These are phyloP conservation scores for Periconia digitata DNA, from an alignment of 2,329 filamentous ascomycete genomes.

Conservation along the genomic window DNA sequence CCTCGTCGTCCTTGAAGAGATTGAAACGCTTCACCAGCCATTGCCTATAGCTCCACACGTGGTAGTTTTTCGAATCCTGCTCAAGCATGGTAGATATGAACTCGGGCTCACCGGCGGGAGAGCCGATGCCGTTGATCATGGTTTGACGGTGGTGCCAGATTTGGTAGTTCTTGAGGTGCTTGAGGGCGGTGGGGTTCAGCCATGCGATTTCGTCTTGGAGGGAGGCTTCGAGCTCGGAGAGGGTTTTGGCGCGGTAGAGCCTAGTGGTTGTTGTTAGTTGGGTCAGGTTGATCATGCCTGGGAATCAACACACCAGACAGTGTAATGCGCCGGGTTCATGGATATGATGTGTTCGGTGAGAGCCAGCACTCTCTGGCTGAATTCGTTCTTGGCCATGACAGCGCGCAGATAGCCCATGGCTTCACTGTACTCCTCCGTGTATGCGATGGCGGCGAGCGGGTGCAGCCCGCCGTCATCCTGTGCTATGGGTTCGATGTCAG, in stretches of 20 bases:
- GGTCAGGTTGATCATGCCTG: not conserved
- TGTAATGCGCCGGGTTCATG: constrained; percentile 97
- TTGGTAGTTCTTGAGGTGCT: constrained; percentile 96
- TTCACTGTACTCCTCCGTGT: constrained; percentile 85
- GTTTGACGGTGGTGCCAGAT: constrained; percentile 76
- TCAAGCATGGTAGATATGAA: constrained; percentile 82
- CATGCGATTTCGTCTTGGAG: constrained; percentile 76
- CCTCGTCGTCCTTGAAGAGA: constrained; percentile 55
- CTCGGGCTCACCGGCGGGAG: constrained; percentile 67
- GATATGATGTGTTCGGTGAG: constrained; percentile 88
- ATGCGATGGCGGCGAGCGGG: constrained; percentile 90
- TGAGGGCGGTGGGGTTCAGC: constrained; percentile 80
- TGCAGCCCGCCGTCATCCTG: constrained; percentile 74
- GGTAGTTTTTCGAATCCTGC: constrained; percentile 94
- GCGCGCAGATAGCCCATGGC: constrained; percentile 92
- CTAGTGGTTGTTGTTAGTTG: constrained; percentile 35
- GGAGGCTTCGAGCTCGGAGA: constrained; percentile 67
- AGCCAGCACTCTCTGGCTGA: constrained; percentile 73
- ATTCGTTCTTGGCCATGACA: constrained; percentile 86
- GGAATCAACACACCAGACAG: constrained; percentile 69
- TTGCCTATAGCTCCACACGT: constrained; percentile 96
- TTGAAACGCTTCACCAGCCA: constrained; percentile 68
- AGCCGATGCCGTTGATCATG: constrained; percentile 58
- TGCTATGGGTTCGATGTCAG: constrained; percentile 79
- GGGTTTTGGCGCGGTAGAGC: constrained; percentile 82